Base-by-base conservation (phyloP, 768 basidiomycete genomes). In the Lactarius psammicola region DNA sequence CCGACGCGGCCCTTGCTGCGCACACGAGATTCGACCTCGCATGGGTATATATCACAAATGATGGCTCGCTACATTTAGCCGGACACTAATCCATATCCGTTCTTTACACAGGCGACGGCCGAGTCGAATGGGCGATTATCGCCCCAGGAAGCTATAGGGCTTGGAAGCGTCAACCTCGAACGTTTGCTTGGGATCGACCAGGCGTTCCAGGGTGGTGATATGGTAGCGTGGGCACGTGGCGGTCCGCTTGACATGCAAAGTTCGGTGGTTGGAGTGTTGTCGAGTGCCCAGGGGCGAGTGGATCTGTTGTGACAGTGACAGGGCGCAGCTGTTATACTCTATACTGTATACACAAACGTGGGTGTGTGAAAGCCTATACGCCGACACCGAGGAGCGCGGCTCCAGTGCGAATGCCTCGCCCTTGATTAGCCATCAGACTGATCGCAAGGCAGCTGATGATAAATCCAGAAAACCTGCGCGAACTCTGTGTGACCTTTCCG, bases 391-490 rank as follows among this genome's bases (percentile, higher is more conserved):
- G 81, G 30, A 91, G 79, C 61, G 85, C 82, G n/a, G 86, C 85
- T 44, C 84, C 81, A 66, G 80, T 81, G 75, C 81, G 88, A 70
- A 90, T 82, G 36, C 87, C 87, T 71, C 88, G 80, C 17, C 87
- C 86, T 67, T 85, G 81, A 17, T 89, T 85, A 63, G 90, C 92
- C 33, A 84, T 84, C 36, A 92, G 76, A 70, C 90, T 88, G 62
- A 94, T 93, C 4, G 82, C 87, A 56, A 93, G 79, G 72, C 92
- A 93, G 73, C 92, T 94, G 54, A 94, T 75, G 59, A 94, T 72
- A 72, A 92, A 94, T 1, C 91, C 92, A 2, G 89, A 80, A 74
- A 94, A 94, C 64, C 92, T 94, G 51, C 9, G 26, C 36, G 18
- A 2, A 51, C 40, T 23, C 31, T 23, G 20, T 63, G 40, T 63